Conservation (phyloP, 1,284 basidiomycete genomes). For the Tylopilus sp. region DNA sequence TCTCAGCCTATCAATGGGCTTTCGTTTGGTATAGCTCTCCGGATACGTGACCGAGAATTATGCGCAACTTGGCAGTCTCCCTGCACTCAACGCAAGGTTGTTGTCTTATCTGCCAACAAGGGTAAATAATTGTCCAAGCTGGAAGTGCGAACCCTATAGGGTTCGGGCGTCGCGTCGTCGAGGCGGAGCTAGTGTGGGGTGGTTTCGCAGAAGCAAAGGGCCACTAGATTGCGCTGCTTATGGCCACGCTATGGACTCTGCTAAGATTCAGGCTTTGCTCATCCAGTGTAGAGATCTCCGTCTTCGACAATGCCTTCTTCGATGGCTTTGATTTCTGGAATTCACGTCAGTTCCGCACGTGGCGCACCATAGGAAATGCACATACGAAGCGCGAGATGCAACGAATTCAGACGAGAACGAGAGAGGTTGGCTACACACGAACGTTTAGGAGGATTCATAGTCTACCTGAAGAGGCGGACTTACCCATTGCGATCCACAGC, state of each 20-base stretch:
- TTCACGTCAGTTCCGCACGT: background rate
- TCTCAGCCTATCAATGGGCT: background rate
- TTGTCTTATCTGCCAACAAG: background rate
- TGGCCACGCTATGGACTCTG: background rate
- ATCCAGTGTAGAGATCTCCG: conserved; percentile 4
- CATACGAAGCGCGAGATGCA: conserved; percentile 37
- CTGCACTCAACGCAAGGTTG: background rate
- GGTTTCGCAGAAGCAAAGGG: background rate
- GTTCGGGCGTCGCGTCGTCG: background rate
- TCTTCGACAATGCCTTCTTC: conserved; percentile 23
- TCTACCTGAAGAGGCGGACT: conserved; percentile 1
- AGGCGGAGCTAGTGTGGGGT: background rate
- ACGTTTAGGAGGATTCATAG: background rate
- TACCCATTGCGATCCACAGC: conserved; percentile 37
- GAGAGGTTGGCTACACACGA: conserved; percentile 30
- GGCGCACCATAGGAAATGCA: background rate
- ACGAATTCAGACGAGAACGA: conserved; percentile 32
- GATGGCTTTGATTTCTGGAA: conserved; percentile 29
- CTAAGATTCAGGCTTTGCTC: background rate
- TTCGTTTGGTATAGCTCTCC: background rate
- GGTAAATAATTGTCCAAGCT: background rate
- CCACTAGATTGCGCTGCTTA: background rate
- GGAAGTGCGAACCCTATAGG: background rate
- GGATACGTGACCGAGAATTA: background rate
- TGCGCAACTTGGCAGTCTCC: background rate